Evolutionary conservation across 192 early-diverging fungal genomes (phyloP).

Genomic region (Backusella australiensis): DNA sequence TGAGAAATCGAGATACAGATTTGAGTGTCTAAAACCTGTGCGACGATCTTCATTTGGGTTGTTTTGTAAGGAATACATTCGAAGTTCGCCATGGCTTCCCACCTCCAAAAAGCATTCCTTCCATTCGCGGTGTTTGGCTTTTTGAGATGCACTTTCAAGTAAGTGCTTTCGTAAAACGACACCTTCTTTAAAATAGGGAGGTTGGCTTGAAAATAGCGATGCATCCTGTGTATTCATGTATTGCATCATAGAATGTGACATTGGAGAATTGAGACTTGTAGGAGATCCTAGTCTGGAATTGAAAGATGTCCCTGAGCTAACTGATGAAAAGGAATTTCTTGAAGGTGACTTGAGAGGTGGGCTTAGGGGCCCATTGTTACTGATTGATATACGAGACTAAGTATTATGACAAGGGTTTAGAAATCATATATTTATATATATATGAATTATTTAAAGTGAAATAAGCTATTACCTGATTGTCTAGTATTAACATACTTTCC

Average conservation of each 20-base stretch:
- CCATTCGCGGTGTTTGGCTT: constrained; percentile 82
- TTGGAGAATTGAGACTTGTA: neutral
- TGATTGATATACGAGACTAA: neutral
- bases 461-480: constrained; percentile 1
- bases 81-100: constrained; percentile 58
- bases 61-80: constrained; percentile 78
- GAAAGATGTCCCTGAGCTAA: neutral
- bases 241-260: constrained; percentile 8
- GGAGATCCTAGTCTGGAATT: constrained; percentile 2
- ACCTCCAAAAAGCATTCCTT: constrained; percentile 73
- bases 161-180: constrained; percentile 84
- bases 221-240: neutral
- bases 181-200: constrained; percentile 57
- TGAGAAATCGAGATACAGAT: neutral
- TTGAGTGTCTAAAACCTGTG: constrained; percentile 15
- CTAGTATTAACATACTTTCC: constrained; percentile 13
- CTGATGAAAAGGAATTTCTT: constrained; percentile 16
- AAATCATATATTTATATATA: neutral
- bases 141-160: constrained; percentile 67
- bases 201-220: constrained; percentile 5
- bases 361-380: neutral
- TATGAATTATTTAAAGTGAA: neutral
- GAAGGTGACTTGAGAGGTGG: neutral
- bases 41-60: constrained; percentile 36
- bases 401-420: neutral